Evolutionary conservation across 345 rosid species (phyloP), one percentile per base, ranked within the genome.

Genomic region (Arabis hirsuta): DNA sequence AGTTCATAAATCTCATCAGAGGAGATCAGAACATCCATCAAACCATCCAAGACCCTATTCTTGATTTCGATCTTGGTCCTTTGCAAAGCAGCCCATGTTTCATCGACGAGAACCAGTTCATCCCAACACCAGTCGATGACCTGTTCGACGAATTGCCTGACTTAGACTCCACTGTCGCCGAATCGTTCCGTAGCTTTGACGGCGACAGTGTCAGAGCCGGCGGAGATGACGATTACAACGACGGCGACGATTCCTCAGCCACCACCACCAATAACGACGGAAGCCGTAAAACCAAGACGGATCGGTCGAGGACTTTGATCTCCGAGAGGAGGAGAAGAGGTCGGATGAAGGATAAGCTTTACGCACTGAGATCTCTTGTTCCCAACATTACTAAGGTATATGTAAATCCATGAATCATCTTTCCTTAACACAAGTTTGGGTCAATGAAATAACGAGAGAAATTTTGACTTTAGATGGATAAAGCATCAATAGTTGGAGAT

Each of bases 401-500:
- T 7, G 54, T 31, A 60, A 26, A 5, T 20, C 14, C 27, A 5
- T 55, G 20, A 53, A 27, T n/a, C 16, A n/a, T 4, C 5, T 44
- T 26, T 22, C 0, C 1, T 9, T 12, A 13, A 34, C 19, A 57
- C 13, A 19, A 66, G 14, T 31, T 48, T 9, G 12, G 12, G 53
- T 74, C 31, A 32, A 52, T 63, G 59, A 12, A 11, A 10, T 27
- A 13, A 62, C 16, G 36, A 41, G 6, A 47, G 13, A 42, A 13
- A 1, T 16, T 22, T 43, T 43, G 27, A 29, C 39, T 16, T 36
- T 75, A 93, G 97, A 93, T 93, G 98, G 98, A 93, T 60, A 90
- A 93, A 84, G 96, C 96, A n/a, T 90, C 97, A 2, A 89, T 93
- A 9, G 83, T 89, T 14, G 97, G 96, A 70, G 98, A 90, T 58